Conservation (phyloP, 306 rosid species). For the Medicago arabica region DNA sequence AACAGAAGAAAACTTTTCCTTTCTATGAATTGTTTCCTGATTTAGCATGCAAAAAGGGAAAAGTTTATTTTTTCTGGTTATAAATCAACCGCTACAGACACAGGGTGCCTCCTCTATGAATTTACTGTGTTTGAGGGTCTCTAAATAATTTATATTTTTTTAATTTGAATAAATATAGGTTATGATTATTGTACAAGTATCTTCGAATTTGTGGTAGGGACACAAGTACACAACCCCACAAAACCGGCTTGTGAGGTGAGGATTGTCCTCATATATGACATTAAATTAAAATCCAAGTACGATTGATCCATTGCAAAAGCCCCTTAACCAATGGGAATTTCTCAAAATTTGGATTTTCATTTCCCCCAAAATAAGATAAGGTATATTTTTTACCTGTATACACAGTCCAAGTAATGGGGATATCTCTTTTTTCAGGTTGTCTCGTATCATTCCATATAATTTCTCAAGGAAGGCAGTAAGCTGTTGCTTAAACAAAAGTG, state of each 20-base stretch:
- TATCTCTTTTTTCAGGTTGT: constrained; percentile 95
- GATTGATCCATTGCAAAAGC: constrained; percentile 18
- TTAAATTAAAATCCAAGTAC: not conserved
- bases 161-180: not conserved
- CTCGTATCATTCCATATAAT: constrained; percentile 98
- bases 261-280: not conserved
- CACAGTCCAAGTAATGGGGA: constrained; percentile 97
- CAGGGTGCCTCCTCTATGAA: constrained; percentile 24
- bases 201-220: not conserved
- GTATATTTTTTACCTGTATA: constrained; percentile 74
- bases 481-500: constrained; percentile 96
- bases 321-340: constrained; percentile 20
- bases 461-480: constrained; percentile 99
- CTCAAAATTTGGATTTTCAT: not conserved
- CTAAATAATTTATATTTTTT: not conserved
- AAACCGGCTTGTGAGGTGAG: too few species aligned
- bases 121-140: constrained; percentile 16
- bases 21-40: not conserved
- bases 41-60: constrained; percentile 9
- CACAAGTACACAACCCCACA: too few species aligned
- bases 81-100: constrained; percentile 28
- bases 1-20: constrained; percentile 18
- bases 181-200: constrained; percentile 12
- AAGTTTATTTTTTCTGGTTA: not conserved
- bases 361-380: not conserved